Percentiles rank a stretch among this genome's conserved stretches.
Evolutionary conservation across 2,329 filamentous ascomycete genomes (phyloP).

Genomic region (Fusarium citri): DNA sequence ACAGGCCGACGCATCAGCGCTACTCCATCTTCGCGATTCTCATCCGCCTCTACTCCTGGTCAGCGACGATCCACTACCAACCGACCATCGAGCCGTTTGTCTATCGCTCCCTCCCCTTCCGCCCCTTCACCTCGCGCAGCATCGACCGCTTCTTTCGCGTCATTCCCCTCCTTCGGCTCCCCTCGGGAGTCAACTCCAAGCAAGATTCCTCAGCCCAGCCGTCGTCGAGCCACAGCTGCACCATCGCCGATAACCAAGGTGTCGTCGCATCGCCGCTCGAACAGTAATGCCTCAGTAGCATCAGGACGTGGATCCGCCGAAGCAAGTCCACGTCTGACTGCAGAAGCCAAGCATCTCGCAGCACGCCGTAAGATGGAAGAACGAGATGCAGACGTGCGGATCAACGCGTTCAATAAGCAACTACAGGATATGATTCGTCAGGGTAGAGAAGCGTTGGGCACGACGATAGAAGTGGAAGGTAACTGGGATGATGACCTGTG

Average conservation of each 20-base stretch:
- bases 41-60: slow-evolving; percentile 46
- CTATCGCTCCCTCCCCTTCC: slow-evolving; percentile 48
- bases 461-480: slow-evolving; percentile 70
- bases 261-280: slow-evolving; percentile 55
- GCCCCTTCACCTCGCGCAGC: slow-evolving; percentile 36
- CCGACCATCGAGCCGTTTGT: slow-evolving; percentile 57
- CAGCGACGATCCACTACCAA: slow-evolving; percentile 38
- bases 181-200: slow-evolving; percentile 54
- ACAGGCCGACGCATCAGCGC: slow-evolving; percentile 59
- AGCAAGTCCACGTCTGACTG: slow-evolving; percentile 63
- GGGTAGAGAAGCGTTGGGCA: slow-evolving; percentile 86
- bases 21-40: slow-evolving; percentile 48
- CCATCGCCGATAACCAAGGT: slow-evolving; percentile 32
- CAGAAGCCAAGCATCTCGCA: slow-evolving; percentile 79
- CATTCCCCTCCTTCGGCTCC: slow-evolving; percentile 50
- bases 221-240: slow-evolving; percentile 29
- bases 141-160: slow-evolving; percentile 51
- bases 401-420: slow-evolving; percentile 82
- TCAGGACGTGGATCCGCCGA: slow-evolving; percentile 49
- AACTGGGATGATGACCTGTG: slow-evolving; percentile 56
- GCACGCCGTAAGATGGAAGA: slow-evolving; percentile 79
- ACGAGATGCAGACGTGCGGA: slow-evolving; percentile 79
- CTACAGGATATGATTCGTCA: slow-evolving; percentile 89
- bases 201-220: slow-evolving; percentile 55
- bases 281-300: slow-evolving; percentile 59